These are phyloP conservation scores for Sungouiozyma ichnusensis DNA, from an alignment of 805 yeast species.

Conservation along the genomic window DNA sequence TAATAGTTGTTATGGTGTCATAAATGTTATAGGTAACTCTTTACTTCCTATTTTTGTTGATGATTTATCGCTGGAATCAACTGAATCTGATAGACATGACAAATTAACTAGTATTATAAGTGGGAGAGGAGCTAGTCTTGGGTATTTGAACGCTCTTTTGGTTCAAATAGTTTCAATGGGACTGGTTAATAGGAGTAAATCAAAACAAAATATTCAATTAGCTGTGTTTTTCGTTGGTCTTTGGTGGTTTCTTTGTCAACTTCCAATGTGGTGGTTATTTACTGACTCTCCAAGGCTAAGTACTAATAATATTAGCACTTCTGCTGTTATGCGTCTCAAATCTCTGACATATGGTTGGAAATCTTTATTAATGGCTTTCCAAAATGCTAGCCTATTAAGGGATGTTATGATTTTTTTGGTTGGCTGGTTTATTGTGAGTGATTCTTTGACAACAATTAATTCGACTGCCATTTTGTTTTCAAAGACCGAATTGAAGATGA, in stretches of 20 bases:
- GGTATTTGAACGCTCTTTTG: conserved; percentile 57
- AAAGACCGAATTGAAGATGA: conserved; percentile 57
- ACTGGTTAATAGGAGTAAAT: conserved; percentile 26
- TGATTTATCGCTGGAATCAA: conserved; percentile 23
- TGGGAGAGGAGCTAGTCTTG: conserved; percentile 62
- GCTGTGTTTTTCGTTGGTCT: conserved; percentile 56
- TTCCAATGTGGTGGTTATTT: conserved; percentile 45
- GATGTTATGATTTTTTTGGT: conserved; percentile 57
- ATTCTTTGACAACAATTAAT: conserved; percentile 67
- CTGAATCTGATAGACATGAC: conserved; percentile 20
- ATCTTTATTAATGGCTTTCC: conserved; percentile 44
- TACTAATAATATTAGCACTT: not conserved
- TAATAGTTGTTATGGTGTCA: conserved; percentile 66
- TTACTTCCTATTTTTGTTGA: conserved; percentile 52
- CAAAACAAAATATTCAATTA: conserved; percentile 33
- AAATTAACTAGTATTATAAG: conserved; percentile 41
- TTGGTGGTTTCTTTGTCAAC: conserved; percentile 70
- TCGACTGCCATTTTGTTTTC: conserved; percentile 73
- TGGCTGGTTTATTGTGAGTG: conserved; percentile 73
- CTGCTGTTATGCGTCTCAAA: not conserved
- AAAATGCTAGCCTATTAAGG: conserved; percentile 46
- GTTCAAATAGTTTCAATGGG: conserved; percentile 54
- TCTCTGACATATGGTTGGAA: conserved; percentile 48
- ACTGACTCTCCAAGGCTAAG: conserved; percentile 9
- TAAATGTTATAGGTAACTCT: conserved; percentile 71